Percentiles rank a stretch among this genome's conserved stretches.
Evolutionary conservation across 257 asterid species (phyloP).

Genomic region (Gynochthodes officinalis): DNA sequence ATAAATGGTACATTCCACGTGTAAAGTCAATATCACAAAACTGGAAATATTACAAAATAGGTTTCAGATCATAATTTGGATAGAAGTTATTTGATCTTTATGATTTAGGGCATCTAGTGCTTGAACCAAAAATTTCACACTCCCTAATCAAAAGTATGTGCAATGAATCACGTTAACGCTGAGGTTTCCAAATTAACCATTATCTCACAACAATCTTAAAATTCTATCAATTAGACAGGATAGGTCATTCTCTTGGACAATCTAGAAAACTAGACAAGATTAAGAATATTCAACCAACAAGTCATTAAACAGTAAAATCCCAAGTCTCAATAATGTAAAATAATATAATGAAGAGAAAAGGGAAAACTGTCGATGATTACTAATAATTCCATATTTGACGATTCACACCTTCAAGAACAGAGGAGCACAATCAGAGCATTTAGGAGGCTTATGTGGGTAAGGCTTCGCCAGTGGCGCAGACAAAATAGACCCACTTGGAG

Average conservation of each 20-base stretch:
- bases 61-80: not conserved
- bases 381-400: not conserved
- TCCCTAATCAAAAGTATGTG: not conserved
- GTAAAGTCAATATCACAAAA: conserved; percentile 2
- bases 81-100: not conserved
- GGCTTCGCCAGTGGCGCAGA: conserved; percentile 77
- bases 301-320: not conserved
- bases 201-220: not conserved
- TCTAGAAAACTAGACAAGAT: not conserved
- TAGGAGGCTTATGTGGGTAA: conserved; percentile 87
- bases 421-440: conserved; percentile 96
- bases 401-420: conserved; percentile 79
- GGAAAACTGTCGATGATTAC: not conserved
- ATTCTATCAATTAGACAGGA: not conserved
- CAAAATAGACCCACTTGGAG: conserved; percentile 72
- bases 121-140: not conserved
- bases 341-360: too few species aligned
- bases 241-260: not conserved
- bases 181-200: not conserved
- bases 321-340: not conserved
- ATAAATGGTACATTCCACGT: not conserved
- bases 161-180: not conserved
- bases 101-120: not conserved
- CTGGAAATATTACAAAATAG: not conserved
- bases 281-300: not conserved